A percentile compares a stretch with the other conserved stretches of the same genome.
phyloP scores from a whole-genome alignment of 345 rosid genomes.

The Populus davidiana region DNA sequence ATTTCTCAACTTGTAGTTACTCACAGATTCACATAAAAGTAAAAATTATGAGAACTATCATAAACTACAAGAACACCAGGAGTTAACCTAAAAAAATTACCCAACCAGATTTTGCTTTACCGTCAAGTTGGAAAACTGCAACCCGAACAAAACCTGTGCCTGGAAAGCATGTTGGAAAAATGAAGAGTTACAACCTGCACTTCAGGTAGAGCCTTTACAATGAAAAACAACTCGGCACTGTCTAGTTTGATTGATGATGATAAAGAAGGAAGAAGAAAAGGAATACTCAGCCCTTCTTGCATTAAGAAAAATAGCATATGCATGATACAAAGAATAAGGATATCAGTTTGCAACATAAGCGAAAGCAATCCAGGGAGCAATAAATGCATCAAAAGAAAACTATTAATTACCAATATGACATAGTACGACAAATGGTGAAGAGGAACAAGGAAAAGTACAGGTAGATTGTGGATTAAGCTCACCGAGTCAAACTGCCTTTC shows the following conservation, averaged over 20 bases:
- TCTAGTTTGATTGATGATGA: too few species aligned
- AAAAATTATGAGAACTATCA: neutral
- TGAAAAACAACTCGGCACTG: too few species aligned
- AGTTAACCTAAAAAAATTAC: slow-evolving; percentile 46
- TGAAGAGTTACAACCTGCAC: neutral
- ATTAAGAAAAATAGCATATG: neutral
- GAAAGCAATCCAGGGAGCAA: neutral
- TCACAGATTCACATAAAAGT: neutral
- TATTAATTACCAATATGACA: neutral
- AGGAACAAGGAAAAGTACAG: neutral
- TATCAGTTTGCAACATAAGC: neutral
- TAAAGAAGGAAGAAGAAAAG: neutral
- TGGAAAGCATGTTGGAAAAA: slow-evolving; percentile 30
- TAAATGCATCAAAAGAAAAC: neutral
- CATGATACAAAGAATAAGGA: neutral
- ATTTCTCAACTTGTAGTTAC: neutral
- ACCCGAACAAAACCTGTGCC: slow-evolving; percentile 61
- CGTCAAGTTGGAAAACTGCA: slow-evolving; percentile 80
- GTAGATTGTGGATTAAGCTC: slow-evolving; percentile 25
- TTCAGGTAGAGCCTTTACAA: too few species aligned
- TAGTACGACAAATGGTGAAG: neutral
- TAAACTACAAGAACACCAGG: slow-evolving; percentile 11
- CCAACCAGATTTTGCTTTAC: slow-evolving; percentile 66
- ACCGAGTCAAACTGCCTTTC: slow-evolving; percentile 52
- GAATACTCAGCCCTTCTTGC: neutral